These are phyloP conservation scores for Phytophthora meadii DNA, from an alignment of 352 stramenopile species.

Conservation along the genomic window DNA sequence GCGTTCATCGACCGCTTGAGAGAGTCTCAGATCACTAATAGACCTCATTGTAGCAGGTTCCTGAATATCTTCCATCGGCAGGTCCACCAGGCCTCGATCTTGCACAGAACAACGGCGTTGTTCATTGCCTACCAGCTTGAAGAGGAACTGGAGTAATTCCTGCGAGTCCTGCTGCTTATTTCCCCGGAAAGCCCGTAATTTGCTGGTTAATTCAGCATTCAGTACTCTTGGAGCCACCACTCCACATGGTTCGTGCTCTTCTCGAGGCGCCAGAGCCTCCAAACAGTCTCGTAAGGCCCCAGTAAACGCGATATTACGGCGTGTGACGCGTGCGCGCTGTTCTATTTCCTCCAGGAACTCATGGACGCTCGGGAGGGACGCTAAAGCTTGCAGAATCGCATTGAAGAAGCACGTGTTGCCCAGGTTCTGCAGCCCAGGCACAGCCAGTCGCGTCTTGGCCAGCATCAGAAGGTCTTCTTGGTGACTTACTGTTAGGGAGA, in stretches of 20 bases:
- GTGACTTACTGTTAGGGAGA: background rate
- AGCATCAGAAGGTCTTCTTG: no score
- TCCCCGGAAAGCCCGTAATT: conserved; percentile 63
- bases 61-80: conserved; percentile 34
- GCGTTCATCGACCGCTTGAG: conserved; percentile 66
- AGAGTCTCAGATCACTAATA: conserved; percentile 76
- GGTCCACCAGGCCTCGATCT: conserved; percentile 62
- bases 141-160: conserved; percentile 87
- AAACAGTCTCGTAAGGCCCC: conserved; percentile 71
- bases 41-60: conserved; percentile 32
- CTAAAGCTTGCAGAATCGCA: conserved; percentile 86
- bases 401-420: conserved; percentile 94
- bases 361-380: conserved; percentile 71
- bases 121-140: conserved; percentile 80
- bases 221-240: conserved; percentile 58
- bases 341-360: conserved; percentile 76
- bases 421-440: conserved; percentile 85
- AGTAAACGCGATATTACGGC: conserved; percentile 61
- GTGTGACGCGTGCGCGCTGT: conserved; percentile 43
- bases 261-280: conserved; percentile 42
- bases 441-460: conserved; percentile 28
- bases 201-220: conserved; percentile 68
- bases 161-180: conserved; percentile 90
- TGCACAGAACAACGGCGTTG: conserved; percentile 58
- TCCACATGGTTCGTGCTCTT: conserved; percentile 38